phyloP scores from a whole-genome alignment of 1,139 yeast genomes.

The Debaryomycetaceae sp. region DNA sequence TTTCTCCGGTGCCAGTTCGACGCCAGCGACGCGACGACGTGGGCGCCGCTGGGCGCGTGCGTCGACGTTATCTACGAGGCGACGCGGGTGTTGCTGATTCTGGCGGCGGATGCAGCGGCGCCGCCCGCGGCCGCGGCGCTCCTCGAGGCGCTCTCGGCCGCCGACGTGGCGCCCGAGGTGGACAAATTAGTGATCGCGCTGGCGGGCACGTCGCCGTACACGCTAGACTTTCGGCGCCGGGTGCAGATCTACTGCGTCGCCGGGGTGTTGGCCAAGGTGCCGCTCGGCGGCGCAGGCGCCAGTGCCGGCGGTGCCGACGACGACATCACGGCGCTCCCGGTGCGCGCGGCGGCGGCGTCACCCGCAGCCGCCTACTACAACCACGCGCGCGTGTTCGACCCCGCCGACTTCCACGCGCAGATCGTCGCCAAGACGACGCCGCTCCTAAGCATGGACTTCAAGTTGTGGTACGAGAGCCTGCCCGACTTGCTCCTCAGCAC shows the following conservation, averaged over 20 bases:
- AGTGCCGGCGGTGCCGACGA: conserved; percentile 1
- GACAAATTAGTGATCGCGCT: conserved; percentile 13
- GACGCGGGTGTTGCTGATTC: no score
- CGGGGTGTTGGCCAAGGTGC: conserved; percentile 4
- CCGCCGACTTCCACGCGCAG: conserved; percentile 12
- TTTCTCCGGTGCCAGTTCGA: conserved; percentile 2
- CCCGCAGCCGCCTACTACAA: conserved; percentile 16
- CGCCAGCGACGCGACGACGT: conserved; percentile 12
- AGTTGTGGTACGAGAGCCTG: conserved; percentile 24
- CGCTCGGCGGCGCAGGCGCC: not conserved
- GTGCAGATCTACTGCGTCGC: conserved; percentile 6
- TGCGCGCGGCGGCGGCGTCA: no score
- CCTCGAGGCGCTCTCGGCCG: no score
- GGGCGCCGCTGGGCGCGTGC: conserved; percentile 14
- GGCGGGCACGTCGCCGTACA: conserved; percentile 3
- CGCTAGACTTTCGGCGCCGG: conserved; percentile 16
- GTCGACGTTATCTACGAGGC: conserved; percentile 25
- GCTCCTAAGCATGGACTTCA: conserved; percentile 24
- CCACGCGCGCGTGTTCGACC: conserved; percentile 13
- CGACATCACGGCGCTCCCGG: no score
- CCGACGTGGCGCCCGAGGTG: conserved; percentile 22
- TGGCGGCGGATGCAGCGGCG: no score
- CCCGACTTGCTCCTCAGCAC: conserved; percentile 28
- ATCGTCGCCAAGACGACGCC: conserved; percentile 22
- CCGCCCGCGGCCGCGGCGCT: no score